Evolutionary conservation across 176 grass and related monocot genomes (phyloP), one percentile per base, ranked within the genome.

Genomic region (sorghum (Sorghum bicolor)): DNA sequence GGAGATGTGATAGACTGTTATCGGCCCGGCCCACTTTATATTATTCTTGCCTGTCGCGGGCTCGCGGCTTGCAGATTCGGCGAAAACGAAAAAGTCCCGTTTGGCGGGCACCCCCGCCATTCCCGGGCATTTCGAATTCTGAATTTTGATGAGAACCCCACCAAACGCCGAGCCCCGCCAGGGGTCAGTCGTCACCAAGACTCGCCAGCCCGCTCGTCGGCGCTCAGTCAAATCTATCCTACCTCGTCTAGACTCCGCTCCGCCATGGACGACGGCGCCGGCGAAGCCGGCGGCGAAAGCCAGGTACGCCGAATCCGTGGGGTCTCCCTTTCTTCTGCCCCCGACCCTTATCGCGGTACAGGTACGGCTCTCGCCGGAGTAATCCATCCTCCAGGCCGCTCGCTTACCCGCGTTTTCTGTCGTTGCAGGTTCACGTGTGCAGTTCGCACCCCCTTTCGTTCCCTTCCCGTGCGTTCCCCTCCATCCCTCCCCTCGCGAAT

Each of bases 381-480:
- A 72, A 44, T 45, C 55, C 10, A 11, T 12, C 4, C 2, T 24
- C 30, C 78, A 41, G 3, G 10, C 67, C 37, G 6, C 79, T 86
- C 36, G 2, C 79, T 83, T 6, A 86, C 37, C 26, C 11, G 36
- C 73, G 13, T 57, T 82, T 64, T 39, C 28, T 84, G 4, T 74
- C 74, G 6, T 39, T 67, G 64, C 81, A 94, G 88, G 88, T 38
- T 22, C 79, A 41, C 10, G 76, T 53, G 1, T 80, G 85, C 4
- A 55, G 48, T 52, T 84, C 88, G n/a, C 77, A 47, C 73, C 55
- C 84, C 2, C 48, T 89, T 30, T 91, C 88, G 11, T 32, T 92
- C 38, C 94, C 87, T 57, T 97, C 94, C 50, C 82, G 94, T 94
- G 70, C 45, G 94, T 90, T 22, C 53, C 67, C 37, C 20, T 81